These are phyloP conservation scores for Schoenoplectus triqueter DNA, from an alignment of 202 grass and related monocot genomes.

Conservation along the genomic window DNA sequence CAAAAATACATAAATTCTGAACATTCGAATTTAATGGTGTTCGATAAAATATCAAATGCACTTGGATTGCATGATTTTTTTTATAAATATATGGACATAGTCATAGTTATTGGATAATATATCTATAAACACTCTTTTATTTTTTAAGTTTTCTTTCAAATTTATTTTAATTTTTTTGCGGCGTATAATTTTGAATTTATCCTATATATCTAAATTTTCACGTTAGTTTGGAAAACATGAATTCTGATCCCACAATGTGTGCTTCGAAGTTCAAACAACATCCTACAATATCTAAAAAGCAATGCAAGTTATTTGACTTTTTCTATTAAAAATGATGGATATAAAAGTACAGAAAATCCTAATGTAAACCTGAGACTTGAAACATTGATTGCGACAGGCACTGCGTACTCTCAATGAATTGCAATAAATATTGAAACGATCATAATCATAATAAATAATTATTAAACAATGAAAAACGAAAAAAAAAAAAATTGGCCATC, in stretches of 20 bases:
- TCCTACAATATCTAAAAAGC: neutral
- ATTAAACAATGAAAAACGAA: neutral
- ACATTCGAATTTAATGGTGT: too few species aligned
- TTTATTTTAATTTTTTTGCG: neutral
- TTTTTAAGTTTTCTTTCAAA: too few species aligned
- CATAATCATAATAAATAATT: neutral
- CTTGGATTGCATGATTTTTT: too few species aligned
- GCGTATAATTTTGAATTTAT: neutral
- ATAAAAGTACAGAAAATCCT: conserved; percentile 3
- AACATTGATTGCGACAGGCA: neutral
- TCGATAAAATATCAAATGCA: too few species aligned
- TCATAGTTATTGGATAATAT: too few species aligned
- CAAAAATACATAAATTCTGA: too few species aligned
- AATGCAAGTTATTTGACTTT: neutral
- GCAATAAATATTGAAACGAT: neutral
- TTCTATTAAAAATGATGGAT: neutral
- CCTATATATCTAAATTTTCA: neutral
- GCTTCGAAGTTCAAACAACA: neutral
- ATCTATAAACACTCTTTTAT: too few species aligned
- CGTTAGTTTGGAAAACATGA: neutral
- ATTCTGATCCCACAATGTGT: neutral
- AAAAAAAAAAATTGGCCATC: neutral
- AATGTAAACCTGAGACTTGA: neutral
- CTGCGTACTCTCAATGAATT: neutral
- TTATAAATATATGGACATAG: too few species aligned